Evolutionary conservation across 108 stramenopile genomes (phyloP), one percentile per base, ranked within the genome.

Genomic region (Skeletonema tropicum): DNA sequence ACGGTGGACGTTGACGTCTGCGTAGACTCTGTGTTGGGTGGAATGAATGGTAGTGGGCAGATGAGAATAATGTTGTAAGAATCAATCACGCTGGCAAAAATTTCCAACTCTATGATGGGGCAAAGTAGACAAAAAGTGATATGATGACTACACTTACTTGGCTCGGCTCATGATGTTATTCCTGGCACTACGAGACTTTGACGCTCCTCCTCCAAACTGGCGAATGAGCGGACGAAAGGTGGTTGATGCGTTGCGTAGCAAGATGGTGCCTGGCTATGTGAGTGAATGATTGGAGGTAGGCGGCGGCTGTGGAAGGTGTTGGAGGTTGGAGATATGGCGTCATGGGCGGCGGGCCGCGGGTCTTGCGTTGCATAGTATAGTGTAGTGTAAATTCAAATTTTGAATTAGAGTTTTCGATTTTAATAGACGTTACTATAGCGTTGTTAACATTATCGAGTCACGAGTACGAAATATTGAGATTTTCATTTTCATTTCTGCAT

Each of bases 1-100:
- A 38, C 99, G 94, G 72, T 96, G 96, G 64, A 97, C 96, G 74
- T 99, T 99, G 42, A 98, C 98, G 84, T 99, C 98, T 29, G 99
- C 92, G 81, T 99, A 99, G 21, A 98, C 99, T 76, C 99, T 94
- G 79, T 32, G 6, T 41, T 61, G 8, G 33, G 33, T 2, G 17
- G 0, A 42, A 29, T 42, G 29, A 17, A 3, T 46, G 14, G 2
- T 13, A 23, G 11, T 15, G 14, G 33, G 5, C 38, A 15, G 0
- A 10, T 66, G 21, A 42, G 7, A 19, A 14, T 17, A 66, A 30
- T 13, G n/a, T n/a, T n/a, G n/a, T n/a, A n/a, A 19, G 6, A 63
- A 36, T 48, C 5, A 9, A 48, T 48, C 66, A 52, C 13, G 17
- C 15, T n/a, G 15, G 17, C 12, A 55, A 52, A 46, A 4, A 67